Conservation (phyloP, 805 yeast genomes). For the Wickerhamiella spandovensis region DNA sequence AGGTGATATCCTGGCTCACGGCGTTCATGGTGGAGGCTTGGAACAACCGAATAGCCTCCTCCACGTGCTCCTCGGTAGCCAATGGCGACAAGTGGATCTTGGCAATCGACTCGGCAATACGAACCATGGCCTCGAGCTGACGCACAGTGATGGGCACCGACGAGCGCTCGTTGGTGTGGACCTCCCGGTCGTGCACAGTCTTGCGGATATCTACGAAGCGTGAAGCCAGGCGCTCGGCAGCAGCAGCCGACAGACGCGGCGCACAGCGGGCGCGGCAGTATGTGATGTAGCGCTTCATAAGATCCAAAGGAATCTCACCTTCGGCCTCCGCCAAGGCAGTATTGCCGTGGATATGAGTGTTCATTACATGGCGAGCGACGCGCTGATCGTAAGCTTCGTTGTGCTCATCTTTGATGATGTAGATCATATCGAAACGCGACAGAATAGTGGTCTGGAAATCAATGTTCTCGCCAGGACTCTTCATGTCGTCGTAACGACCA, state of each 20-base stretch:
- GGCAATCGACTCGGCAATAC: slow-evolving; percentile 90
- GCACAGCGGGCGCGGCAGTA: slow-evolving; percentile 87
- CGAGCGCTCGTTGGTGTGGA: slow-evolving; percentile 72
- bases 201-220: slow-evolving; percentile 86
- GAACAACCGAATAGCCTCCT: slow-evolving; percentile 87
- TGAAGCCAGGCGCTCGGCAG: slow-evolving; percentile 78
- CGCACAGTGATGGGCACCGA: slow-evolving; percentile 95
- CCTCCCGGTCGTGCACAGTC: slow-evolving; percentile 67
- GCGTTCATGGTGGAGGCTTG: slow-evolving; percentile 98
- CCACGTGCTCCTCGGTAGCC: slow-evolving; percentile 81
- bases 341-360: slow-evolving; percentile 74
- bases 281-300: slow-evolving; percentile 83
- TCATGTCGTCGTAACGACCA: slow-evolving; percentile 92
- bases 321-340: slow-evolving; percentile 39
- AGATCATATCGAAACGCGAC: slow-evolving; percentile 97
- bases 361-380: slow-evolving; percentile 90
- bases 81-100: slow-evolving; percentile 70
- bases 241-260: slow-evolving; percentile 78
- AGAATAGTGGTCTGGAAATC: slow-evolving; percentile 95
- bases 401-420: slow-evolving; percentile 91
- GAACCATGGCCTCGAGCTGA: slow-evolving; percentile 92
- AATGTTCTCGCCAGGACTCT: slow-evolving; percentile 94
- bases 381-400: slow-evolving; percentile 71
- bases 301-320: slow-evolving; percentile 79
- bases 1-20: slow-evolving; percentile 45